These are phyloP conservation scores for Bryoglossum gracile DNA, from an alignment of 495 filamentous ascomycete genomes.

Conservation along the genomic window DNA sequence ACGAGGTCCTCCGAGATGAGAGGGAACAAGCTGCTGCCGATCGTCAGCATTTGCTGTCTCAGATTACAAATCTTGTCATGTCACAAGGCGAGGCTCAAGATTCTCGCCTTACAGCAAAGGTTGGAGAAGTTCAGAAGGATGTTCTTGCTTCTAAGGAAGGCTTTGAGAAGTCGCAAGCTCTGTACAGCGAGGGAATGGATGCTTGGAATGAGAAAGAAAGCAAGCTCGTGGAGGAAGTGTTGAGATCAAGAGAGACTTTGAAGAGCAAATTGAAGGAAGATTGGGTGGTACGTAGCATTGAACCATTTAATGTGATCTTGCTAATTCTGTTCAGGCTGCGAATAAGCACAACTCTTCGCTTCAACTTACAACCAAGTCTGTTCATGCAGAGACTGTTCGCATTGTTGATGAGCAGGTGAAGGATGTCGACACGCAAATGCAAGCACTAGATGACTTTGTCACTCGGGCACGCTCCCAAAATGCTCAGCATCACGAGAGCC, in stretches of 20 bases:
- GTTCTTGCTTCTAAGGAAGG: slow-evolving; percentile 52
- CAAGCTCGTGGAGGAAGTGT: slow-evolving; percentile 60
- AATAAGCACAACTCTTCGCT: slow-evolving; percentile 75
- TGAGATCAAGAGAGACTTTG: slow-evolving; percentile 63
- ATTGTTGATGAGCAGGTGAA: slow-evolving; percentile 86
- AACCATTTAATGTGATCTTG: slow-evolving; percentile 7
- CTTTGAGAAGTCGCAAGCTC: slow-evolving; percentile 54
- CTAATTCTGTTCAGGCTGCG: slow-evolving; percentile 48
- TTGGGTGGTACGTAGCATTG: slow-evolving; percentile 40
- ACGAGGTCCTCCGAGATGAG: slow-evolving; percentile 70
- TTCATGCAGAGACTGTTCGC: slow-evolving; percentile 84
- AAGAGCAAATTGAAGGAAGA: slow-evolving; percentile 80
- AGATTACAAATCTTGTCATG: slow-evolving; percentile 70
- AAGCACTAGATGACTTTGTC: slow-evolving; percentile 83
- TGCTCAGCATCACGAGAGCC: slow-evolving; percentile 58
- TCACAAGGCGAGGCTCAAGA: slow-evolving; percentile 66
- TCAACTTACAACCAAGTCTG: slow-evolving; percentile 71
- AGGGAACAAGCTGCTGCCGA: slow-evolving; percentile 65
- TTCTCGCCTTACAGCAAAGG: slow-evolving; percentile 55
- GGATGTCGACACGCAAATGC: slow-evolving; percentile 80
- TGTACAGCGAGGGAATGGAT: slow-evolving; percentile 67
- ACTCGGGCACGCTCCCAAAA: slow-evolving; percentile 78
- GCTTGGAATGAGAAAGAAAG: slow-evolving; percentile 65
- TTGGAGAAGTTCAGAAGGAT: slow-evolving; percentile 53
- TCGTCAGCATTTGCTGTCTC: slow-evolving; percentile 60